Base-by-base conservation (phyloP, 2,329 filamentous ascomycete genomes). In the Fusarium sambucinum region DNA sequence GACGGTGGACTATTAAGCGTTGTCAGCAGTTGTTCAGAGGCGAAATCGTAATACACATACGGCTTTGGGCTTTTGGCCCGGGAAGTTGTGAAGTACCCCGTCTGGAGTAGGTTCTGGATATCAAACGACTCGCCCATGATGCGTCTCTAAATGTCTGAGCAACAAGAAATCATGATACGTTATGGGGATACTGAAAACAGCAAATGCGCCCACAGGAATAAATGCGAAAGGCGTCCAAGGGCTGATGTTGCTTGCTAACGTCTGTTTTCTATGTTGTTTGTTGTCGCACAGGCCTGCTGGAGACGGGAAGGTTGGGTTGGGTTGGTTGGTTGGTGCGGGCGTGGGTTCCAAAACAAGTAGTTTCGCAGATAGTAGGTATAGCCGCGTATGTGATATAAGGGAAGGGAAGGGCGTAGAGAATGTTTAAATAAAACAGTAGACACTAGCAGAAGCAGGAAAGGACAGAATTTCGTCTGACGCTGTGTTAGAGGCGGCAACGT, bases 1-100 rank as follows among this genome's bases (percentile, higher is more conserved):
- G 70, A 64, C 19, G 70, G 57, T 48, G 60, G 51, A 29, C 73
- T 74, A 37, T 25, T 47, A 42, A n/a, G 6, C 21, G 17, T n/a
- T 53, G 60, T 74, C 40, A 74, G 73, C 29, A 53, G 17, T 40
- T 32, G 5, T 16, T 54, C 47, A 40, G 13, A 19, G 33, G 23
- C 33, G 29, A 11, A 25, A n/a, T 19, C 14, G 30, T 29, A 33
- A 40, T 41, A 37, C 33, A 68, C 74, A 44, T 66, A 79, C 77
- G 68, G 70, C 44, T 67, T 71, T 47, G 74, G 68, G 55, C 72
- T 76, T 56, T 73, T 77, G 37, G 80, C 78, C 66, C 84, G 80
- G 11, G 83, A 80, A 32, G 83, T 84, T 66, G 78, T 83, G 74
- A 84, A 87, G 59, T 82, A 84, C 55, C 85, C 85, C 69, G 82